Evolutionary conservation across 2,329 filamentous ascomycete species (phyloP), one percentile per base, ranked within the genome.

Genomic region (Teratosphaeria pseudoeucalypti): DNA sequence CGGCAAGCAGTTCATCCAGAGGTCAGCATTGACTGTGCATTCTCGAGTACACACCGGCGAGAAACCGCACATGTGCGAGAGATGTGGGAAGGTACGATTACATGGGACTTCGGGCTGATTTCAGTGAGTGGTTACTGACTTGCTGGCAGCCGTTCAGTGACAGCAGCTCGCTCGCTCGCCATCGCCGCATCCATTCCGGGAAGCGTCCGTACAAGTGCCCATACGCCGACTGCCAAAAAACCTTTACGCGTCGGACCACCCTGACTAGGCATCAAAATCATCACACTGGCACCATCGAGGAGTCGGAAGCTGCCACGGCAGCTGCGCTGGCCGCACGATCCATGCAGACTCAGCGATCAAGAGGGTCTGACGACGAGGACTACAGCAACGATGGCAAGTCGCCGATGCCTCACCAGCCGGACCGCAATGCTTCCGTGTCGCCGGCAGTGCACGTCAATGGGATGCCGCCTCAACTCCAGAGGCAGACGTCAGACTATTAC

Each of bases 151-250:
- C 90, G 11, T 99, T 99, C 71, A 96, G 92, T 71, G 94, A 99
- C 73, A 95, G 90, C 54, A 96, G 90, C 70, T 97, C 92, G 19
- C 80, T 99, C 26, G 94, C 94, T 14, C 84, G 94, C 58, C 94
- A 99, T 76, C 86, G 94, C 61, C 85, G 94, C 64, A 97, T 96
- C 62, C 94, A 99, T 72, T 95, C 90, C 3, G 94, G 94, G 61
- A 96, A 94, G 76, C 83, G 94, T 56, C 94, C 94, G 1, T 99
- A 97, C 79, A 96, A 96, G 75, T 99, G 94, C 76, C 92, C 92
- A 0, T 97, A 94, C 69, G 92, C 91, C 61, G 92, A 96, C 73
- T 99, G 94, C 75, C 92, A 97, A 72, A 97, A 97, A 82, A 97
- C 92, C 0, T 99, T 99, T 71, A 99, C 94, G 10, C 87, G 94